These are phyloP conservation scores for Wallacemonas sp. DNA, from an alignment of 208 protist species.

Conservation along the genomic window DNA sequence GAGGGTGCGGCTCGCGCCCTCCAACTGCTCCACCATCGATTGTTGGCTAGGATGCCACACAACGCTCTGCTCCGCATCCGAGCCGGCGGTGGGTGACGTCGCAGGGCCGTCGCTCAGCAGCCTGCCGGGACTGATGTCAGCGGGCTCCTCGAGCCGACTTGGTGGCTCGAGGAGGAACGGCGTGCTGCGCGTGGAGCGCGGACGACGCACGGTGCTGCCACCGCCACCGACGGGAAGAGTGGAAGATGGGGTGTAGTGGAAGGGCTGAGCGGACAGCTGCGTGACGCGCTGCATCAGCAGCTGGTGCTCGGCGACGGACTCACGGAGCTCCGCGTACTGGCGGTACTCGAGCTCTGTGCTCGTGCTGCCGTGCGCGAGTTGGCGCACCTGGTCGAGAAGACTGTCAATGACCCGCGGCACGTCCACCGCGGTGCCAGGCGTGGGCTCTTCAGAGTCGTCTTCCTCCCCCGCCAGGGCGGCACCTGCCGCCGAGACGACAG, in stretches of 20 bases:
- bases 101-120: not conserved
- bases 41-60: conserved; percentile 13
- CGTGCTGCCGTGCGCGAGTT: conserved; percentile 26
- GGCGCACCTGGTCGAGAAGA: conserved; percentile 34
- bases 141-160: not conserved
- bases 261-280: conserved; percentile 4
- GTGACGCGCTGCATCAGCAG: conserved; percentile 17
- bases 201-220: not conserved
- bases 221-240: not conserved
- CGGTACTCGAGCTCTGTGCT: conserved; percentile 31
- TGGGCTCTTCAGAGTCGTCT: not conserved
- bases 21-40: conserved; percentile 31
- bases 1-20: conserved; percentile 35
- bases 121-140: not conserved
- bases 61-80: not conserved
- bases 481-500: not conserved
- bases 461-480: not conserved
- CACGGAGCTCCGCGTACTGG: conserved; percentile 28
- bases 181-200: not conserved
- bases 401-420: conserved; percentile 34
- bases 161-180: not conserved
- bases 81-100: not conserved
- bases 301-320: conserved; percentile 23
- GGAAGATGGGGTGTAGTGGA: not conserved
- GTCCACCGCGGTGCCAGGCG: conserved; percentile 2